Conservation (phyloP, 106 monocot genomes). For the Phalaenopsis equestris region DNA sequence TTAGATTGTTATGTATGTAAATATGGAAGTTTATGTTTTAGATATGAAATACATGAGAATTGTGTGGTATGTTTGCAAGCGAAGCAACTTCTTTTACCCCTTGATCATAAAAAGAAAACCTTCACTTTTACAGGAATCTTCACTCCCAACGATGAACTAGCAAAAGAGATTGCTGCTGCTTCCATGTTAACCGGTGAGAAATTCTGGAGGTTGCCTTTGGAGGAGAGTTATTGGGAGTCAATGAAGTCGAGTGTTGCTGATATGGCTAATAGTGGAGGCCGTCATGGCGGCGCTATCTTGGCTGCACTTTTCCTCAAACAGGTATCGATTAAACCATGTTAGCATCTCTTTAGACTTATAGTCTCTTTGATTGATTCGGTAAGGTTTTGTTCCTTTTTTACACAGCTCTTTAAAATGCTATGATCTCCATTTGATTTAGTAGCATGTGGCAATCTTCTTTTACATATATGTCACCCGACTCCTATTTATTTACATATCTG, state of each 20-base stretch:
- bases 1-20: too few relatives aligned
- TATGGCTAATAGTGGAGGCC: constrained; percentile 62
- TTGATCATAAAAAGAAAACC: too few relatives aligned
- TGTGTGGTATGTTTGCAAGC: too few relatives aligned
- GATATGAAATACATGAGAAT: too few relatives aligned
- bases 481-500: too few relatives aligned
- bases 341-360: background rate
- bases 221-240: constrained; percentile 71
- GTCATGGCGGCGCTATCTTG: constrained; percentile 56
- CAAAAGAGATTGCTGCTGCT: constrained; percentile 44
- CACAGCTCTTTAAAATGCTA: background rate
- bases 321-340: constrained; percentile 14
- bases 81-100: too few relatives aligned
- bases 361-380: background rate
- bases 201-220: constrained; percentile 66
- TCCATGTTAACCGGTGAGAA: constrained; percentile 54
- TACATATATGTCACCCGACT: too few relatives aligned
- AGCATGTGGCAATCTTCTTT: too few relatives aligned
- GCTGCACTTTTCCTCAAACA: constrained; percentile 83
- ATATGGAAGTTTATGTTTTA: too few relatives aligned
- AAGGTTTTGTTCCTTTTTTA: background rate
- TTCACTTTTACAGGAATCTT: constrained; percentile 35
- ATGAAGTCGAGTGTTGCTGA: constrained; percentile 81
- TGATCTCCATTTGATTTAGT: too few relatives aligned
- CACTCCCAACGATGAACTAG: constrained; percentile 58